phyloP scores from a whole-genome alignment of 2,329 filamentous ascomycete species.

The Cladosporium sp. region DNA sequence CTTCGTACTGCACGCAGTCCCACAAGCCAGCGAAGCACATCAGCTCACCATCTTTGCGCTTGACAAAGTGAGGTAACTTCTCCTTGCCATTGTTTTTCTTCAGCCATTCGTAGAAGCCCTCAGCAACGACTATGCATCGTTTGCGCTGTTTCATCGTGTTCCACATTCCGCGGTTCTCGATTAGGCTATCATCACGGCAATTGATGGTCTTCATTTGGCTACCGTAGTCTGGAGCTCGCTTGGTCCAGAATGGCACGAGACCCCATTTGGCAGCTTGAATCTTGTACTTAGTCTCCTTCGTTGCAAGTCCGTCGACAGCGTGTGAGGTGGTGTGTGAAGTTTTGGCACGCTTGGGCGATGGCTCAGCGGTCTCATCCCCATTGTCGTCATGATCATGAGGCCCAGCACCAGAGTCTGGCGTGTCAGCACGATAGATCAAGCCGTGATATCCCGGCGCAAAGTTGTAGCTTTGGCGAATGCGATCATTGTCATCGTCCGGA shows the following conservation, averaged over 20 bases:
- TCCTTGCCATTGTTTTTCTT: slow-evolving; percentile 73
- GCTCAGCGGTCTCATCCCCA: slow-evolving; percentile 23
- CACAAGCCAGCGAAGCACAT: slow-evolving; percentile 90
- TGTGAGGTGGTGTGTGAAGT: slow-evolving; percentile 17
- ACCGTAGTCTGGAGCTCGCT: slow-evolving; percentile 71
- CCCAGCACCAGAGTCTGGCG: slow-evolving; percentile 43
- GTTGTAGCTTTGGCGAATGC: slow-evolving; percentile 75
- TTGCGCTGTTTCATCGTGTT: slow-evolving; percentile 84
- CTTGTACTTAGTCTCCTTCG: slow-evolving; percentile 60
- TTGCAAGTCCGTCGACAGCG: slow-evolving; percentile 20
- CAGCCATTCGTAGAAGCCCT: slow-evolving; percentile 96
- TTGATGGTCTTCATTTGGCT: slow-evolving; percentile 87
- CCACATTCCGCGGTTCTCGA: slow-evolving; percentile 79
- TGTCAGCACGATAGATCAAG: slow-evolving; percentile 76
- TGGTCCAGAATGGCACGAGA: slow-evolving; percentile 89
- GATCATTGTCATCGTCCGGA: slow-evolving; percentile 72
- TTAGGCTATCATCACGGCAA: slow-evolving; percentile 83
- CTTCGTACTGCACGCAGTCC: slow-evolving; percentile 81
- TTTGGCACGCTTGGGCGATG: slow-evolving; percentile 23
- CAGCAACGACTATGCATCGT: slow-evolving; percentile 78
- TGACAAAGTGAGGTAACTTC: slow-evolving; percentile 80
- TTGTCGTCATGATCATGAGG: slow-evolving; percentile 14
- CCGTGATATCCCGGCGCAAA: slow-evolving; percentile 86
- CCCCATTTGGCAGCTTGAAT: slow-evolving; percentile 96
- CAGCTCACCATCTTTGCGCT: slow-evolving; percentile 73